phyloP scores from a whole-genome alignment of 202 grass and related monocot species.

The Zoysia matrella region DNA sequence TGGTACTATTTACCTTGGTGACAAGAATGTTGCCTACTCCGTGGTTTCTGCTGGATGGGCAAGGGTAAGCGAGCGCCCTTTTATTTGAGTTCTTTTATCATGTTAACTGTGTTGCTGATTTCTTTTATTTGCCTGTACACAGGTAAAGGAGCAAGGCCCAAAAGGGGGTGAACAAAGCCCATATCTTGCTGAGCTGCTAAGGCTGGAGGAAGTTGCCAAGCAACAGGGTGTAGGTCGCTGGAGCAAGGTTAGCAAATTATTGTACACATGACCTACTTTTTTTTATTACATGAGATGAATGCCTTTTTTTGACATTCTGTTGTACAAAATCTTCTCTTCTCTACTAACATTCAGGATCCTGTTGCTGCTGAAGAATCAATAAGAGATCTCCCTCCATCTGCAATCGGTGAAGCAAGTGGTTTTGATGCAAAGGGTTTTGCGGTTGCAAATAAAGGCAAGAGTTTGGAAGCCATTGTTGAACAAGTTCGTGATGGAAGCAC shows the following conservation, averaged over 20 bases:
- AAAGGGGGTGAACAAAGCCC: slow-evolving; percentile 78
- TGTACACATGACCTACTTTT: slow-evolving; percentile 24
- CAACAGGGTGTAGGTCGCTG: slow-evolving; percentile 90
- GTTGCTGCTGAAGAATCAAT: slow-evolving; percentile 80
- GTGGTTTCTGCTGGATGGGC: slow-evolving; percentile 94
- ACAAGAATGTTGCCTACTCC: slow-evolving; percentile 81
- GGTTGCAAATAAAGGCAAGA: slow-evolving; percentile 85
- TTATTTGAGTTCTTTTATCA: neutral
- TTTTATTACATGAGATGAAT: slow-evolving; percentile 20
- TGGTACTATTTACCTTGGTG: slow-evolving; percentile 84
- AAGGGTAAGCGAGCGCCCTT: slow-evolving; percentile 55
- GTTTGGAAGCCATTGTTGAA: slow-evolving; percentile 89
- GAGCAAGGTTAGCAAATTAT: slow-evolving; percentile 71
- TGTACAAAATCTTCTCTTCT: neutral
- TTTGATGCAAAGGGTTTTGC: slow-evolving; percentile 89
- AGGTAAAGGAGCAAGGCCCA: slow-evolving; percentile 91
- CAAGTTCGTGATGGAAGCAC: slow-evolving; percentile 95
- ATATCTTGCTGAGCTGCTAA: slow-evolving; percentile 64
- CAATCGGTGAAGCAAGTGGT: slow-evolving; percentile 87
- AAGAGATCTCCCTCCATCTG: slow-evolving; percentile 94
- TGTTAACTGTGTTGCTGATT: neutral
- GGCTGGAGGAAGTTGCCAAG: slow-evolving; percentile 87
- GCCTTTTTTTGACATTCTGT: slow-evolving; percentile 2
- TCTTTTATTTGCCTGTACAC: slow-evolving; percentile 32
- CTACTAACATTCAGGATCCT: slow-evolving; percentile 54